Evolutionary conservation across 345 rosid species (phyloP).

Genomic region (Excoecaria agallocha): DNA sequence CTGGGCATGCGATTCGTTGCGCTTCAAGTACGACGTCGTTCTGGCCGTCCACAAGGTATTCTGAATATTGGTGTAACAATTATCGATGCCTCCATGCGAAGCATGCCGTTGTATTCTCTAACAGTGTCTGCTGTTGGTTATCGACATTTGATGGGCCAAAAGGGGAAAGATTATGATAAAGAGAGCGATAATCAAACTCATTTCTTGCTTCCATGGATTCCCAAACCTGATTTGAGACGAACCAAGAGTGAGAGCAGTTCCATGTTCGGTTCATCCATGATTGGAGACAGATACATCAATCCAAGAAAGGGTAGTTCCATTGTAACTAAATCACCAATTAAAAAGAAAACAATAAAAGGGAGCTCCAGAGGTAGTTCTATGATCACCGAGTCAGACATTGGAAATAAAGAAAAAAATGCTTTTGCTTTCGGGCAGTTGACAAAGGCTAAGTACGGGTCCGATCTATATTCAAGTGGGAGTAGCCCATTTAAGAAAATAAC

Average conservation of each 20-base stretch:
- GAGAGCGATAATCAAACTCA: background rate
- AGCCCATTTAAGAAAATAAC: background rate
- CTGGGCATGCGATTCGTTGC: constrained; percentile 77
- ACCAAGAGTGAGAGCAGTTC: constrained; percentile 80
- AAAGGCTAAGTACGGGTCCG: constrained; percentile 8
- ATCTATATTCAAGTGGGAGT: background rate
- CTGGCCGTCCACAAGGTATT: constrained; percentile 88
- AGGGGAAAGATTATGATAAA: constrained; percentile 15
- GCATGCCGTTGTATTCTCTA: constrained; percentile 76
- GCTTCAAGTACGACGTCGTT: constrained; percentile 76
- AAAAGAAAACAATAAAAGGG: constrained; percentile 11
- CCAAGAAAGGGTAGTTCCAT: constrained; percentile 25
- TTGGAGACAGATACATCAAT: constrained; percentile 25
- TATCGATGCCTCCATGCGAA: constrained; percentile 81
- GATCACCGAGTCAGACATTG: constrained; percentile 8
- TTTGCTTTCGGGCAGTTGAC: background rate
- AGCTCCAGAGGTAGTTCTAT: constrained; percentile 1
- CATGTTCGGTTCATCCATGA: constrained; percentile 27
- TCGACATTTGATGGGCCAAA: constrained; percentile 69
- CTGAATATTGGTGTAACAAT: constrained; percentile 75
- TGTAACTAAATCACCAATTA: background rate
- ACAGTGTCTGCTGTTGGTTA: constrained; percentile 77
- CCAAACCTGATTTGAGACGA: constrained; percentile 56
- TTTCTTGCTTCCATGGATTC: constrained; percentile 20
- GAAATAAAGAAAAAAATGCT: background rate